Evolutionary conservation across 768 basidiomycete species (phyloP).

Genomic region (Agrocybe praecox): DNA sequence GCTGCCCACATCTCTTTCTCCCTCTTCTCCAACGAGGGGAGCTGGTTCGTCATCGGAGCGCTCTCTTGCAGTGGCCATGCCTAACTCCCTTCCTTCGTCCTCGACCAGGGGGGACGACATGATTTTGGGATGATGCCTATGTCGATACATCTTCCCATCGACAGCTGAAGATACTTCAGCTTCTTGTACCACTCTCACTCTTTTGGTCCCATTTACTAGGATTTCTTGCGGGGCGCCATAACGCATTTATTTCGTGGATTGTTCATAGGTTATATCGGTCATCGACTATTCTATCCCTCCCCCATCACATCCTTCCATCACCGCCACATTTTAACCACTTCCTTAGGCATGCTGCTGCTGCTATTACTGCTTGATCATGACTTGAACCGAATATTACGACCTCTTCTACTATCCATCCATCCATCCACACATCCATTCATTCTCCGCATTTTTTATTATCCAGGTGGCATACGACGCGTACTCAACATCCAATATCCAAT

Average conservation of each 20-base stretch:
- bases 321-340: not conserved
- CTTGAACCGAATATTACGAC: not conserved
- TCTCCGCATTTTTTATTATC: too few relatives aligned
- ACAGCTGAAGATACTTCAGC: too few relatives aligned
- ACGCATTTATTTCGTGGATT: not conserved
- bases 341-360: not conserved
- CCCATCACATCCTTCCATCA: not conserved
- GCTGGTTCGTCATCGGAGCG: conserved; percentile 1
- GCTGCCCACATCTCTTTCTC: not conserved
- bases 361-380: not conserved
- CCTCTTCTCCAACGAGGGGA: not conserved
- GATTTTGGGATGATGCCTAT: conserved; percentile 2
- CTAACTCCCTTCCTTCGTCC: not conserved
- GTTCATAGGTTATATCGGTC: too few relatives aligned
- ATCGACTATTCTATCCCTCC: not conserved
- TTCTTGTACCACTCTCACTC: too few relatives aligned
- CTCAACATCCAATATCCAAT: too few relatives aligned
- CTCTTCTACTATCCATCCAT: not conserved
- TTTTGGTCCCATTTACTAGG: too few relatives aligned
- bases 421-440: too few relatives aligned
- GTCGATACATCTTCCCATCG: not conserved
- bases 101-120: conserved; percentile 7
- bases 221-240: not conserved
- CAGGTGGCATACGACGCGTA: too few relatives aligned
- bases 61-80: not conserved